phyloP scores from a whole-genome alignment of 2,329 filamentous ascomycete species.

The Claviceps quebecensis region DNA sequence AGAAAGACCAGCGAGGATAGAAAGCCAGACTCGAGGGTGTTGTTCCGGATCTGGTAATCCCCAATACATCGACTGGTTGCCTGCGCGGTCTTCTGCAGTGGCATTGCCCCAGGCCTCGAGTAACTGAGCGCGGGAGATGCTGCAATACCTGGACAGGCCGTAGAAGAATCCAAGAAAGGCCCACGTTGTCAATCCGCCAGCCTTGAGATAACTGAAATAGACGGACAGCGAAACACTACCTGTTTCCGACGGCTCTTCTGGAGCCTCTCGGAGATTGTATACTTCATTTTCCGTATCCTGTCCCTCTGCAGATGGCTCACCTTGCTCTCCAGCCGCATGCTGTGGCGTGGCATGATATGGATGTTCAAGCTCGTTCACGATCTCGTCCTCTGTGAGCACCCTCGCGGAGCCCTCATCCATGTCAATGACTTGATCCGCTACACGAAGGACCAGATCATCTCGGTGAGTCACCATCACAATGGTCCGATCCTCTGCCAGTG shows the following conservation, averaged over 20 bases:
- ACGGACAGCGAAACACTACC: conserved; percentile 63
- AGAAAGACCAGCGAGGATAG: conserved; percentile 55
- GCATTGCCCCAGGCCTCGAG: conserved; percentile 76
- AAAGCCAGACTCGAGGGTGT: conserved; percentile 61
- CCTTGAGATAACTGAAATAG: conserved; percentile 76
- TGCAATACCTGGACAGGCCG: conserved; percentile 45
- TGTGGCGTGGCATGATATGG: conserved; percentile 18
- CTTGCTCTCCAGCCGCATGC: conserved; percentile 8
- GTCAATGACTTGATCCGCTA: conserved; percentile 62
- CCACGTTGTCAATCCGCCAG: conserved; percentile 67
- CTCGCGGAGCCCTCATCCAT: conserved; percentile 46
- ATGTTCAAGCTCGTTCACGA: conserved; percentile 24
- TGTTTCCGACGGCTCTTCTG: conserved; percentile 26
- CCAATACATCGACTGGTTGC: conserved; percentile 12
- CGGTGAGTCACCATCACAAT: conserved; percentile 70
- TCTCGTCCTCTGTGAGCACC: conserved; percentile 31
- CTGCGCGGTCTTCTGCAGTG: conserved; percentile 7
- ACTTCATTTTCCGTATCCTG: conserved; percentile 11
- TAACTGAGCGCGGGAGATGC: conserved; percentile 62
- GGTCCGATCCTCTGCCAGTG: conserved; percentile 48
- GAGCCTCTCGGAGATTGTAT: conserved; percentile 12
- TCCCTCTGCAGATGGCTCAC: conserved; percentile 18
- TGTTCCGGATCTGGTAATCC: conserved; percentile 46
- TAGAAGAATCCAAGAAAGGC: conserved; percentile 47
- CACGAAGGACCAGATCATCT: conserved; percentile 60